Evolutionary conservation across 805 yeast species (phyloP), one percentile per base, ranked within the genome.

Genomic region (Lipomyces chichibuensis): DNA sequence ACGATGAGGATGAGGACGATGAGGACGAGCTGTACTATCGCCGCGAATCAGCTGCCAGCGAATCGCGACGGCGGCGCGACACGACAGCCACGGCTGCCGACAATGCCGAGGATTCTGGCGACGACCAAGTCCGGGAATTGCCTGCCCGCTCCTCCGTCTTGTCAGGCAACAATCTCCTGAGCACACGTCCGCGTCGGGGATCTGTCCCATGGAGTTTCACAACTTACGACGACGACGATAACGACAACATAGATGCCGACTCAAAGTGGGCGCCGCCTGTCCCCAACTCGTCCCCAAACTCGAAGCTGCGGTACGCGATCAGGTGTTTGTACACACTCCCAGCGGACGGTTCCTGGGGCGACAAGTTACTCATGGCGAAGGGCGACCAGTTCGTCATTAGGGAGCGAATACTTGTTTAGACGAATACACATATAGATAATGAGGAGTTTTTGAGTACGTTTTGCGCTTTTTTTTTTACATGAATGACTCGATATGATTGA

Each of bases 271-370:
- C 62, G n/a, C 71, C 71, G 17, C 32, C 65, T 7, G 14, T 59
- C 7, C 66, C 71, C n/a, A 20, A 49, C 17, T 43, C 57, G 17
- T 59, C 65, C 8, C 57, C 67, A 13, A 57, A 57, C 56, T 64
- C 70, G 29, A 53, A 58, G 9, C 35, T 66, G 49, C 60, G 71
- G n/a, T 69, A 69, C 32, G 71, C 71, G 29, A 32, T 66, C 17
- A 64, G 71, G 32, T 69, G 71, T 37, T 49, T 69, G 8, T 69
- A 69, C 57, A 49, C 71, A 8, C 57, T 69, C 14, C 71, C 71
- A 8, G 71, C 71, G 8, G 64, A 69, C 54, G 60, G 67, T 20
- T 61, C 66, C 25, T 69, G 71, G 71, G 71, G 71, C n/a, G 71
- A 69, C 43, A 65, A 66, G 65, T 33, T 69, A 14, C 54, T 69